A percentile compares a stretch with the other conserved stretches of the same genome.
Conservation (phyloP, 805 yeast species). For the Kazachstania bromeliacearum region DNA sequence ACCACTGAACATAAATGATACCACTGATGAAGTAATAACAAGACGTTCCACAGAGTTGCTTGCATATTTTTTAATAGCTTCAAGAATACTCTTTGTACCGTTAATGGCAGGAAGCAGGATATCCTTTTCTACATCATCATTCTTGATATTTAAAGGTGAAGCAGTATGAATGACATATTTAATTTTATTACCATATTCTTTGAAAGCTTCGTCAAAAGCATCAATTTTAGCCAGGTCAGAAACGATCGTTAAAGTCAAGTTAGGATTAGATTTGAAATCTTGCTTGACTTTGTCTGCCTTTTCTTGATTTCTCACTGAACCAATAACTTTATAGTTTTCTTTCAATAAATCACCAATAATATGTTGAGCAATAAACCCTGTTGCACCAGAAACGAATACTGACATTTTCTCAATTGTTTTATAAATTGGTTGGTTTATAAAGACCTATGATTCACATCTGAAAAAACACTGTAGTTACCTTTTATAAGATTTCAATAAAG, state of each 20-base stretch:
- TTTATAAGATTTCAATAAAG: no score
- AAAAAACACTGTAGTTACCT: no score
- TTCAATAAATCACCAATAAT: constrained; percentile 34
- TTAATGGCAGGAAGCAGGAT: constrained; percentile 46
- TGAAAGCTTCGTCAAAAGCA: constrained; percentile 39
- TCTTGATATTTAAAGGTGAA: constrained; percentile 43
- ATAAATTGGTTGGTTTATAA: neutral
- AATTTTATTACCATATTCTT: constrained; percentile 38
- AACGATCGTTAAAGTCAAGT: constrained; percentile 29
- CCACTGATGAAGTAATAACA: constrained; percentile 46
- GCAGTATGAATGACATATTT: constrained; percentile 52
- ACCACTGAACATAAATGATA: constrained; percentile 35
- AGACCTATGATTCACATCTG: no score
- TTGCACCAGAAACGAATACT: constrained; percentile 44
- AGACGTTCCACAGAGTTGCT: constrained; percentile 37
- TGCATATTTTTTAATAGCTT: constrained; percentile 36
- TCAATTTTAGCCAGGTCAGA: constrained; percentile 28
- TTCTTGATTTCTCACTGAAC: constrained; percentile 39
- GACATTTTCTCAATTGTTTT: constrained; percentile 11
- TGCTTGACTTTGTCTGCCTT: constrained; percentile 34
- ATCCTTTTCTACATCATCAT: constrained; percentile 38
- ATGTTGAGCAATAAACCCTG: constrained; percentile 47
- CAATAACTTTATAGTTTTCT: constrained; percentile 36
- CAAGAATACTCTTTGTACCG: constrained; percentile 46
- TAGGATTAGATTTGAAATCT: constrained; percentile 24